A percentile compares a stretch with the other conserved stretches of the same genome.
Evolutionary conservation across 495 filamentous ascomycete genomes (phyloP).

Genomic region (Wilcoxina mikolae): DNA sequence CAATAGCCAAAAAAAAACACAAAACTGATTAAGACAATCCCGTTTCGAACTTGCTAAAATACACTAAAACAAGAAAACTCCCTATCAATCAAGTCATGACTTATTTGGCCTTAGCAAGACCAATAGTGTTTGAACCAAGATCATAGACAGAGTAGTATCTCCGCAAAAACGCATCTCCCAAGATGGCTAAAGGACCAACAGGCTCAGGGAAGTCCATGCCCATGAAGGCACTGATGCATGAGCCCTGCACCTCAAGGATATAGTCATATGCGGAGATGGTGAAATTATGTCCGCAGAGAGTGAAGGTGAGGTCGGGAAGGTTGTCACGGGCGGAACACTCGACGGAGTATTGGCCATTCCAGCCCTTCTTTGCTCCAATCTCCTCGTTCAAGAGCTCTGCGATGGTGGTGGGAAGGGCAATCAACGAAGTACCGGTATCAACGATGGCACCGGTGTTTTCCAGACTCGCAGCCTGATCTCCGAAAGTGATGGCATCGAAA

Average conservation of each 20-base stretch:
- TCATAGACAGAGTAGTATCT: constrained; percentile 97
- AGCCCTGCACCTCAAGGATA: constrained; percentile 86
- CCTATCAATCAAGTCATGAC: neutral
- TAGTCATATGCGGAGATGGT: constrained; percentile 81
- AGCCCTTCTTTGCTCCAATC: constrained; percentile 95
- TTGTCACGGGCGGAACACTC: constrained; percentile 72
- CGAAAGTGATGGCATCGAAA: constrained; percentile 79
- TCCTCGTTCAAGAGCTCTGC: constrained; percentile 96
- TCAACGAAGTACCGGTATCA: constrained; percentile 92
- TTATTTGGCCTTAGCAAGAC: constrained; percentile 55
- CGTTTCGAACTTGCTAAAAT: neutral
- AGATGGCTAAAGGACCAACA: constrained; percentile 81
- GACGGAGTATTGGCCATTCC: constrained; percentile 84
- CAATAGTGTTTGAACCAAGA: constrained; percentile 67
- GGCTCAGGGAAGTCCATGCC: constrained; percentile 94
- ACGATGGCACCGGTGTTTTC: constrained; percentile 91
- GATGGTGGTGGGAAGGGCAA: constrained; percentile 72
- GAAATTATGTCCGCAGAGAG: constrained; percentile 76
- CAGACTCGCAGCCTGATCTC: constrained; percentile 65
- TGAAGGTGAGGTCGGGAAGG: constrained; percentile 81
- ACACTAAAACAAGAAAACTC: constrained; percentile 3
- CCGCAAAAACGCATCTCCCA: constrained; percentile 95
- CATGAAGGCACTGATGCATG: constrained; percentile 94
- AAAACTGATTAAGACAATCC: constrained; percentile 3
- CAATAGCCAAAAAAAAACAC: constrained; percentile 1